phyloP scores from a whole-genome alignment of 805 yeast species.

The Candida coleopterorum region DNA sequence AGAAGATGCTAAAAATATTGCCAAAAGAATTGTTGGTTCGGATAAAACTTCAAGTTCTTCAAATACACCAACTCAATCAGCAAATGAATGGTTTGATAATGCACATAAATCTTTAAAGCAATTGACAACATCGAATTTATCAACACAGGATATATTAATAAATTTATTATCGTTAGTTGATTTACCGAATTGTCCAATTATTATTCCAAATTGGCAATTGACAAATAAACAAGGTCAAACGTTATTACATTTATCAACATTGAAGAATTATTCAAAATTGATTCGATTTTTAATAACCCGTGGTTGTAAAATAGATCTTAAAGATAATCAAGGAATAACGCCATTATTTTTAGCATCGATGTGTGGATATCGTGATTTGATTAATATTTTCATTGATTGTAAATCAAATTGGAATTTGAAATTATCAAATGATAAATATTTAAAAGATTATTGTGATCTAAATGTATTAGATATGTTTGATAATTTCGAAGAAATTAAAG shows the following conservation, averaged over 20 bases:
- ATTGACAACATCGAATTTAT: slow-evolving; percentile 39
- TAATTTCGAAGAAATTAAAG: slow-evolving; percentile 11
- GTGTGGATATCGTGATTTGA: slow-evolving; percentile 65
- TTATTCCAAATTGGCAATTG: slow-evolving; percentile 71
- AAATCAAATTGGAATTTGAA: slow-evolving; percentile 54
- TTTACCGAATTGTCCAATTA: slow-evolving; percentile 57
- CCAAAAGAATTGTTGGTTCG: slow-evolving; percentile 81
- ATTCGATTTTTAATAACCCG: slow-evolving; percentile 61
- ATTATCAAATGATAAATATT: slow-evolving; percentile 45
- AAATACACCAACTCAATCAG: slow-evolving; percentile 13
- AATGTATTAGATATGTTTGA: slow-evolving; percentile 40
- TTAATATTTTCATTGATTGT: slow-evolving; percentile 56
- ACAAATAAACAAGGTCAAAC: slow-evolving; percentile 84
- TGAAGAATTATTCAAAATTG: slow-evolving; percentile 65
- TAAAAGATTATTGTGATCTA: slow-evolving; percentile 41
- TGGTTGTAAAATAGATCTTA: slow-evolving; percentile 62
- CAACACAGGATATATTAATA: slow-evolving; percentile 47
- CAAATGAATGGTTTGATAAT: slow-evolving; percentile 46
- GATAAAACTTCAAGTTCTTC: slow-evolving; percentile 18
- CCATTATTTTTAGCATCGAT: slow-evolving; percentile 86
- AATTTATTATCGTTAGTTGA: slow-evolving; percentile 56
- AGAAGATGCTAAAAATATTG: slow-evolving; percentile 93
- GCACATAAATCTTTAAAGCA: slow-evolving; percentile 47
- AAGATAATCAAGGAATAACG: slow-evolving; percentile 77
- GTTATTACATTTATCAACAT: slow-evolving; percentile 77